Percentiles rank a stretch among this genome's conserved stretches.
Conservation (phyloP, 768 basidiomycete genomes). For the Boletellus emodensis region DNA sequence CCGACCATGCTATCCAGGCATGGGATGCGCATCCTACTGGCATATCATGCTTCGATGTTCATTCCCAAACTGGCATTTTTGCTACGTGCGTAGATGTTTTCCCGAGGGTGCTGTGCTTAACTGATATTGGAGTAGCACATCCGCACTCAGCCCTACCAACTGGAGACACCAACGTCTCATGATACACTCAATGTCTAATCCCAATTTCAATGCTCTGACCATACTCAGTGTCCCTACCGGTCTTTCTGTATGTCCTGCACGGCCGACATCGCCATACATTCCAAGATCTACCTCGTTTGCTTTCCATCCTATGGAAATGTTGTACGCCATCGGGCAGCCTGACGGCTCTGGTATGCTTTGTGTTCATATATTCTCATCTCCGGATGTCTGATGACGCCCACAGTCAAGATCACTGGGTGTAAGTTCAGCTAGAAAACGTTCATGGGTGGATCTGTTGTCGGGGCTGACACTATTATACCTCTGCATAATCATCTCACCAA, state of each 20-base stretch:
- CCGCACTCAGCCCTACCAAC: conserved; percentile 52
- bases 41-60: conserved; percentile 82
- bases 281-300: conserved; percentile 60
- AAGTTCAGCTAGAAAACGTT: conserved; percentile 35
- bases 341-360: conserved; percentile 55
- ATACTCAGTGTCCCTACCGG: conserved; percentile 52
- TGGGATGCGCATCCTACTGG: conserved; percentile 69
- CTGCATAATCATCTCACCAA: conserved; percentile 11
- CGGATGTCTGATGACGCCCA: conserved; percentile 2
- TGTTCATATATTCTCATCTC: background rate
- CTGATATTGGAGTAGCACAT: conserved; percentile 40
- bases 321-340: conserved; percentile 68
- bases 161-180: conserved; percentile 65
- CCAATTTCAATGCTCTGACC: conserved; percentile 32
- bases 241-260: conserved; percentile 50
- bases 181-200: conserved; percentile 52
- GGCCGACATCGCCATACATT: conserved; percentile 56
- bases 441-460: background rate
- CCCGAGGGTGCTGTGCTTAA: background rate
- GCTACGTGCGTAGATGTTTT: conserved; percentile 58
- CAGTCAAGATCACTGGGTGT: conserved; percentile 58
- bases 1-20: conserved; percentile 53
- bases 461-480: background rate
- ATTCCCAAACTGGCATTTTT: conserved; percentile 77
- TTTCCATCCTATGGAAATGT: conserved; percentile 87